These are phyloP conservation scores for Gloeopeniophorella convolvens DNA, from an alignment of 768 basidiomycete species.

Conservation along the genomic window DNA sequence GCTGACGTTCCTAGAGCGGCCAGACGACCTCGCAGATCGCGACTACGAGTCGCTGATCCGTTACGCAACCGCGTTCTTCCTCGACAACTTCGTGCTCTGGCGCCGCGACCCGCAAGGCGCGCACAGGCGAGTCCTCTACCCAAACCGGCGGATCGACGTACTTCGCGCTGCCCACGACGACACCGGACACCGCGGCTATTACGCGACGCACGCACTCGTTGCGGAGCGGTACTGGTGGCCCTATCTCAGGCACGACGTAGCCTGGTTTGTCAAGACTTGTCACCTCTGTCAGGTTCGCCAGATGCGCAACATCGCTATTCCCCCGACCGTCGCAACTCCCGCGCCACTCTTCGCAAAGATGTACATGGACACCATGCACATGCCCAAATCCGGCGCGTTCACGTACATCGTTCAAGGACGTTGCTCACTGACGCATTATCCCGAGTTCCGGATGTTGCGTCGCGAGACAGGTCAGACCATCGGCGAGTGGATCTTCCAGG, in stretches of 20 bases:
- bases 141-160: neutral
- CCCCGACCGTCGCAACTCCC: conserved; percentile 18
- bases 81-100: too few species aligned
- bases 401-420: conserved; percentile 33
- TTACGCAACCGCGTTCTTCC: too few species aligned
- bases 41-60: too few species aligned
- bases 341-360: conserved; percentile 29
- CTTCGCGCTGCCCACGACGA: conserved; percentile 20
- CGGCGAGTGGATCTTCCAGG: conserved; percentile 31
- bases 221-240: conserved; percentile 26
- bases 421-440: conserved; percentile 30
- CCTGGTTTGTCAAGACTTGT: conserved; percentile 27
- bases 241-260: conserved; percentile 15
- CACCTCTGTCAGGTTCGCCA: conserved; percentile 33
- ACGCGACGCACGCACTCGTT: conserved; percentile 6
- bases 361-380: conserved; percentile 37
- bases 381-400: conserved; percentile 31
- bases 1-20: too few species aligned
- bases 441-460: conserved; percentile 28
- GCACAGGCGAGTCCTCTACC: conserved; percentile 21
- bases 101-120: conserved; percentile 7
- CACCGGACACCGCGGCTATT: conserved; percentile 20
- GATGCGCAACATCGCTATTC: conserved; percentile 21
- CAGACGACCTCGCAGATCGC: too few species aligned
- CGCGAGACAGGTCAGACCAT: conserved; percentile 26